Percentiles rank a stretch among this genome's conserved stretches.
Evolutionary conservation across 169 alveolate genomes (phyloP).

Genomic region (Plasmodium falciparum): DNA sequence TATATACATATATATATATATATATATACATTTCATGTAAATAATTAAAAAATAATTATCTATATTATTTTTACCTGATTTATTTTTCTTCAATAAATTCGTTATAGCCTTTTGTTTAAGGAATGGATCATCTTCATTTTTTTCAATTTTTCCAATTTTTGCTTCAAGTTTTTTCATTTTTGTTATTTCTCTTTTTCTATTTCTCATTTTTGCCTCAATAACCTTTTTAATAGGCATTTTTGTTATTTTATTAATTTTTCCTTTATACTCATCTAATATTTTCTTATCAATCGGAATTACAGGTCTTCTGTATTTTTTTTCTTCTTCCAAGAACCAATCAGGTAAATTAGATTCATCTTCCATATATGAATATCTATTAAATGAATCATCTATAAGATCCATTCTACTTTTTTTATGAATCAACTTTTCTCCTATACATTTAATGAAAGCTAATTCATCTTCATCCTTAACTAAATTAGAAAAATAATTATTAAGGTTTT

Average conservation of each 20-base stretch:
- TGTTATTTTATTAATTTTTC: constrained; percentile 94
- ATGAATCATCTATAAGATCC: constrained; percentile 95
- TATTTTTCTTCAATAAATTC: constrained; percentile 87
- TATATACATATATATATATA: background rate
- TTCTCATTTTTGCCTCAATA: constrained; percentile 96
- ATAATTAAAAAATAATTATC: constrained; percentile 13
- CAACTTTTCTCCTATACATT: constrained; percentile 81
- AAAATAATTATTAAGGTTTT: constrained; percentile 53
- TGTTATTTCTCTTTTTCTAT: constrained; percentile 92
- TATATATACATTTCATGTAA: background rate
- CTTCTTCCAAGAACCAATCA: constrained; percentile 98
- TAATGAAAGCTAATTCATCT: constrained; percentile 79
- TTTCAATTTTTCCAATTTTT: constrained; percentile 92
- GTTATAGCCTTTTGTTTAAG: constrained; percentile 91
- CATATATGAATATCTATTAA: constrained; percentile 94
- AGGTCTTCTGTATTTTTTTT: constrained; percentile 93
- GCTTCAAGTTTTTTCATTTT: constrained; percentile 93
- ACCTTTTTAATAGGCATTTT: constrained; percentile 98
- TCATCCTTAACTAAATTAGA: constrained; percentile 77
- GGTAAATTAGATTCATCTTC: constrained; percentile 94
- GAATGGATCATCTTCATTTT: constrained; percentile 92
- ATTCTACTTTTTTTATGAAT: constrained; percentile 93
- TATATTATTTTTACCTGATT: constrained; percentile 80
- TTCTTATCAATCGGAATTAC: constrained; percentile 97
- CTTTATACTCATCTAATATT: constrained; percentile 93